Evolutionary conservation across 805 yeast species (phyloP), one percentile per base, ranked within the genome.

Genomic region (Lachancea kluyveri): DNA sequence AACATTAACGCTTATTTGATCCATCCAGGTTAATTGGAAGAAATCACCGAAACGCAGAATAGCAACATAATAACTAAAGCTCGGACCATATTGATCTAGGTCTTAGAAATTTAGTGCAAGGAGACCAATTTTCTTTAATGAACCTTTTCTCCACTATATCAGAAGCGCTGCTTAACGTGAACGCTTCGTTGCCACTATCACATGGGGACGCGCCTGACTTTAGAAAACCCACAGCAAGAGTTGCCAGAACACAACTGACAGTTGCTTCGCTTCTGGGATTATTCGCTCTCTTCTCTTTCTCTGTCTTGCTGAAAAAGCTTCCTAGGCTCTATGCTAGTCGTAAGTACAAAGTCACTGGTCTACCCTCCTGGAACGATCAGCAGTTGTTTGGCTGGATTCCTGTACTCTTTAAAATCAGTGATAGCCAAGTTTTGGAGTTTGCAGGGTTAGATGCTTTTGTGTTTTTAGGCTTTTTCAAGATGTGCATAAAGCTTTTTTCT

Each of bases 361-460:
- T 54, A 40, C 50, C 70, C 42, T 41, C 57, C 5, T 57, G 62
- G 62, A 43, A 52, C 31, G 51, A 47, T 19, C 55, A 54, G 22
- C 67, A 84, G 3, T 52, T 82, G 8, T 80, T 87, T 46, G 87
- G 88, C 2, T 90, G 97, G 96, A 66, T 88, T 6, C 72, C 77
- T 0, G 72, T 76, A 0, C 60, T 90, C 9, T 72, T 72, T 50
- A 57, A 57, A 8, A 76, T 88, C 12, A 65, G 69, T 16, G 97
- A 90, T 45, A 67, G 72, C 10, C 87, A 86, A 36, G 72, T 92
- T 2, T 66, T 90, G 30, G 90, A 86, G 39, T 80, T 79, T 48
- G 95, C 96, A 3, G 98, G 98, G 0, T 60, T 90, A 26, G 98
- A 90, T 60, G 96, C 96, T 1, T 87, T 73, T 59, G 97, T 92